Evolutionary conservation across 1,139 yeast genomes (phyloP).

Genomic region (Saccharomycopsis hybrid): DNA sequence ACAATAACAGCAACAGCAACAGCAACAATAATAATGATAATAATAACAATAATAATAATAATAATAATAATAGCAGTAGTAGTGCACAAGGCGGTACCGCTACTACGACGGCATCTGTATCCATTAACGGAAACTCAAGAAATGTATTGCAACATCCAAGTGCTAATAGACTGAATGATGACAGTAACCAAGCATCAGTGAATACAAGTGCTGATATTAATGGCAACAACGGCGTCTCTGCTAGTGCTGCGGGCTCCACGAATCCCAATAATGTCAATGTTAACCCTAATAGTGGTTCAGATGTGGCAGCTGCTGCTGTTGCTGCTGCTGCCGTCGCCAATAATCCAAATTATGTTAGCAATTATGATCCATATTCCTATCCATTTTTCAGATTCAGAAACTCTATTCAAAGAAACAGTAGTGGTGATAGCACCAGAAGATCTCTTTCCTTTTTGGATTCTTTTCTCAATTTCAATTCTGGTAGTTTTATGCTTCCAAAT

Average conservation of each 20-base stretch:
- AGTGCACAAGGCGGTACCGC: not conserved
- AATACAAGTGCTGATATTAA: no score
- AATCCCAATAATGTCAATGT: no score
- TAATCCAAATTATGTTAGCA: not conserved
- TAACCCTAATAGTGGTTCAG: not conserved
- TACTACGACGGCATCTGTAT: not conserved
- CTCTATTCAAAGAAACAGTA: conserved; percentile 10
- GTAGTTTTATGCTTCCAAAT: not conserved
- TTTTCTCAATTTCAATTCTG: conserved; percentile 4
- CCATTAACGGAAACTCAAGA: not conserved
- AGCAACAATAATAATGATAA: not conserved
- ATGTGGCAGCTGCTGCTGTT: not conserved
- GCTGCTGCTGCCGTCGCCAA: not conserved
- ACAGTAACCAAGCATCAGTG: no score
- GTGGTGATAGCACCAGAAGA: conserved; percentile 7
- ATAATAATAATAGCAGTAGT: no score
- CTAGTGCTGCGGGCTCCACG: no score
- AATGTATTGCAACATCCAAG: not conserved
- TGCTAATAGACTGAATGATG: not conserved
- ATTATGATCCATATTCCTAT: not conserved
- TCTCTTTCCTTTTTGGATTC: conserved; percentile 12
- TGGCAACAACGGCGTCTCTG: no score
- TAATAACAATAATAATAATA: conserved; percentile 1
- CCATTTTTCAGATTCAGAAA: not conserved
- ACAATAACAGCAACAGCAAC: not conserved